Evolutionary conservation across 179 eudicot genomes (phyloP), one percentile per base, ranked within the genome.

Genomic region (Drosera spatulata): DNA sequence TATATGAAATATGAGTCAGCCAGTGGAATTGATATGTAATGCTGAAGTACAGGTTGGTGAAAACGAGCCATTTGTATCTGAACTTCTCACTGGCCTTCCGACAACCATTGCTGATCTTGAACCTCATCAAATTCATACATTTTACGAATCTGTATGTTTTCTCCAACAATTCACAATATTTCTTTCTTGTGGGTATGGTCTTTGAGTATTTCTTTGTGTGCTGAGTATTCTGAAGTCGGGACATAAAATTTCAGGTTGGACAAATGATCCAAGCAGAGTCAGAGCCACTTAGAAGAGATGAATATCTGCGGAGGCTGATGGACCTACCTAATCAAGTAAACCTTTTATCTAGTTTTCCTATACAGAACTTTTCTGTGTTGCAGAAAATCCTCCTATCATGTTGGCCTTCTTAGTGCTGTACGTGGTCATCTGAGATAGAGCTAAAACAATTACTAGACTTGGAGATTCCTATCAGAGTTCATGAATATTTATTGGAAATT

Each of bases 41-140:
- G 12, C 15, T 39, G 13, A 5, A 6, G 39, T 72, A 33, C 75
- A 94, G 99, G 85, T 94, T 69, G 99, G 99, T 62, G 99, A 94
- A 71, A 91, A 61, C 71, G 99, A 91, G 68, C 91, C 99, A 50
- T 94, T 94, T 80, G 99, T 94, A 10, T 94, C 99, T 42, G 97
- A 94, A 69, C 97, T 94, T 61, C 80, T 94, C 44, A 85, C 96
- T 9, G 83, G 79, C 45, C 97, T 94, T 62, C 91, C 86, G 4
- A 77, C 95, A 60, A 94, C 86, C 2, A 87, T 94, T 69, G 81
- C 68, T 39, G 97, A 94, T 69, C 89, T 94, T 48, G 89, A 94
- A 71, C 74, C 86, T 53, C 99, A 91, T 71, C 99, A 94, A 68
- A 94, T 94, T 54, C 96, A 94, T 76, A 69, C 84, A 66, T 94